phyloP scores from a whole-genome alignment of 495 filamentous ascomycete species.

The Aspergillus ellipticus region DNA sequence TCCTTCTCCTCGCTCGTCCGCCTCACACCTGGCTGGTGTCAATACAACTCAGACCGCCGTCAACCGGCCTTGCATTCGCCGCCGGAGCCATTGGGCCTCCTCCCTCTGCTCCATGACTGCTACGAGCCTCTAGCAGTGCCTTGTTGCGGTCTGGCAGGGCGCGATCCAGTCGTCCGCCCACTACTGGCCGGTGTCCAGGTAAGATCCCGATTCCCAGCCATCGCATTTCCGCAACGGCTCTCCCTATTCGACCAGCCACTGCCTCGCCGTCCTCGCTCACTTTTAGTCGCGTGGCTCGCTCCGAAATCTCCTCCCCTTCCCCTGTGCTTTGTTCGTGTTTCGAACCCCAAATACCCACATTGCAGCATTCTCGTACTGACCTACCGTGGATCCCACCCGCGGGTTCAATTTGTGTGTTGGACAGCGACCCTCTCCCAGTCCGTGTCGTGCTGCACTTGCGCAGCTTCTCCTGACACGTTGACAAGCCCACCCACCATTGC shows the following conservation, averaged over 20 bases:
- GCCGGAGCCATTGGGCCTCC: slow-evolving; percentile 17
- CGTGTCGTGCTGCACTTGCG: neutral
- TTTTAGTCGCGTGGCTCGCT: slow-evolving; percentile 9
- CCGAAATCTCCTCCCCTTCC: slow-evolving; percentile 13
- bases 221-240: slow-evolving; percentile 19
- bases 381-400: slow-evolving; percentile 8
- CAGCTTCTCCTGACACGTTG: slow-evolving; percentile 6
- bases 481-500: neutral
- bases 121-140: slow-evolving; percentile 12
- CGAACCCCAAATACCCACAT: slow-evolving; percentile 25
- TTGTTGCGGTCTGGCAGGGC: slow-evolving; percentile 24
- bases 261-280: slow-evolving; percentile 5
- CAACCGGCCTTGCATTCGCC: neutral
- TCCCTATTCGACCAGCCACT: slow-evolving; percentile 30
- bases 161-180: neutral
- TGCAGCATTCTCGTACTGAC: slow-evolving; percentile 17
- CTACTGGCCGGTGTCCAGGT: slow-evolving; percentile 1
- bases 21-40: slow-evolving; percentile 4
- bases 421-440: slow-evolving; percentile 9
- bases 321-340: slow-evolving; percentile 6
- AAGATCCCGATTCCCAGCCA: slow-evolving; percentile 21
- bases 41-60: slow-evolving; percentile 2
- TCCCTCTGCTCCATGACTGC: slow-evolving; percentile 20
- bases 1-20: neutral
- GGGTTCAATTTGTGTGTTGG: slow-evolving; percentile 8